These are phyloP conservation scores for Litchi chinensis DNA, from an alignment of 345 rosid genomes.

Conservation along the genomic window DNA sequence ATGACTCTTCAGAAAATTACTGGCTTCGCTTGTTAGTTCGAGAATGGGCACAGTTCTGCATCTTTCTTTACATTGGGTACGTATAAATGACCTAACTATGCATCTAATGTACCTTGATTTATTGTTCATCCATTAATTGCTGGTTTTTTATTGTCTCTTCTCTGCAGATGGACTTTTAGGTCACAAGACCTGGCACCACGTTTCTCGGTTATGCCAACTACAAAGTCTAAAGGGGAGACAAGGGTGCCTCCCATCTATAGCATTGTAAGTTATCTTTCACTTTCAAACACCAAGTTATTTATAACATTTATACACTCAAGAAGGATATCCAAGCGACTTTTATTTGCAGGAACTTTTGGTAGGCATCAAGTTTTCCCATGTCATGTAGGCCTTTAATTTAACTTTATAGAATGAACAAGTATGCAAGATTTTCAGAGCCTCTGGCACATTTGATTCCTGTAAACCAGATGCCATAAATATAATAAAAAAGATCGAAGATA, in stretches of 20 bases:
- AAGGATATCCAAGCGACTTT: neutral
- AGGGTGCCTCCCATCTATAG: conserved; percentile 75
- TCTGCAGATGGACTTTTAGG: conserved; percentile 86
- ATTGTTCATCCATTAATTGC: neutral
- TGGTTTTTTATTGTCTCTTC: conserved; percentile 9
- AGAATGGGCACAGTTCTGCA: conserved; percentile 90
- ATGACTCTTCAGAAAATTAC: conserved; percentile 64
- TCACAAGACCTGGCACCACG: conserved; percentile 82
- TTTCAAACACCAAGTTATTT: no score
- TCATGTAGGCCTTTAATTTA: neutral
- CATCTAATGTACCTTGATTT: neutral
- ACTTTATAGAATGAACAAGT: neutral
- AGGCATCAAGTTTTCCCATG: neutral
- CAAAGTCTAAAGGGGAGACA: conserved; percentile 54
- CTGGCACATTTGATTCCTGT: neutral
- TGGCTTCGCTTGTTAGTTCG: conserved; percentile 81
- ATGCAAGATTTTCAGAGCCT: neutral
- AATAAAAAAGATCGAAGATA: neutral
- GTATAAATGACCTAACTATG: conserved; percentile 14
- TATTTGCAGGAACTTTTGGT: neutral
- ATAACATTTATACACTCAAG: neutral
- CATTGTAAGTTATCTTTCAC: conserved; percentile 49
- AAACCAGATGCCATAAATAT: neutral
- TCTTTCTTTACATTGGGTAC: conserved; percentile 87
- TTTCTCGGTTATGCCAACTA: conserved; percentile 76